These are phyloP conservation scores for Fusarium sp. DNA, from an alignment of 2,329 filamentous ascomycete genomes.

Conservation along the genomic window DNA sequence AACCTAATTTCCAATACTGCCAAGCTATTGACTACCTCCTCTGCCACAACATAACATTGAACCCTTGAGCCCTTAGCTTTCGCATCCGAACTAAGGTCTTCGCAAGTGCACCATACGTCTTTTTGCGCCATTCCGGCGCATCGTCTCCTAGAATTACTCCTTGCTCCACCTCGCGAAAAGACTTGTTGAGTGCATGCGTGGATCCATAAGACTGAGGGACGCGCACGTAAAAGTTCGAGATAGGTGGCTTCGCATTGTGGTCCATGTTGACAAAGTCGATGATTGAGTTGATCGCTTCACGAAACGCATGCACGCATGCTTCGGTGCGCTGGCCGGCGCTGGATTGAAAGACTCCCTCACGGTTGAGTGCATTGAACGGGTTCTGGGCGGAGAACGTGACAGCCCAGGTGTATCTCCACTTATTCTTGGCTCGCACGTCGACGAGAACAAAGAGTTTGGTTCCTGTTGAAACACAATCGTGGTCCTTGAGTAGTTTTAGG, in stretches of 20 bases:
- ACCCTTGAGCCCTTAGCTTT: not conserved
- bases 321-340: too few species aligned
- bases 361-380: not conserved
- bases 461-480: not conserved
- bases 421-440: not conserved
- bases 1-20: not conserved
- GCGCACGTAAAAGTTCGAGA: not conserved
- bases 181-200: accelerated
- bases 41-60: not conserved
- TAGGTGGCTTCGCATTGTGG: not conserved
- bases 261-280: not conserved
- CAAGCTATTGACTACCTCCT: not conserved
- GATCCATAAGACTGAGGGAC: too few species aligned
- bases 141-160: accelerated
- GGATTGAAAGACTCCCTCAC: accelerated
- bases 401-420: not conserved
- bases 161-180: not conserved
- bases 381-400: not conserved
- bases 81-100: not conserved
- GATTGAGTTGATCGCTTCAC: not conserved
- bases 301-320: not conserved
- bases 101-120: not conserved
- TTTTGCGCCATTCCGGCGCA: accelerated
- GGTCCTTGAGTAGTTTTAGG: not conserved
- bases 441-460: not conserved